Base-by-base conservation (phyloP, 768 basidiomycete genomes). In the Suillus americanus region DNA sequence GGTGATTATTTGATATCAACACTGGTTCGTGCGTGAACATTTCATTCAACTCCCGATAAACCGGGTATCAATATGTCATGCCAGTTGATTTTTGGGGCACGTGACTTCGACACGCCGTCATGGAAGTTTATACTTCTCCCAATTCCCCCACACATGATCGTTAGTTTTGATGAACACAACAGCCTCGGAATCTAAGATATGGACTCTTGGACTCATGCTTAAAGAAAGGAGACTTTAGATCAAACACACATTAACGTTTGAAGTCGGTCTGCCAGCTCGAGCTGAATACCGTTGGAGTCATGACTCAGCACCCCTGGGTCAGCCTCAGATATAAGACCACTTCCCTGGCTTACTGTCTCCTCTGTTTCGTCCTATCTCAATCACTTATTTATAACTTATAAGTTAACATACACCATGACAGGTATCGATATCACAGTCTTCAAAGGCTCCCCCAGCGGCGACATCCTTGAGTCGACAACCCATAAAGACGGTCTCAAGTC, bases 361-460 rank as follows among this genome's bases (percentile, higher is more conserved):
- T 20, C 10, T 12, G 10, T 53, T 20, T 53, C 30, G 20, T 53
- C 51, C 9, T 12, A 30, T 18, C 16, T 53, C 8, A 53, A 30
- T 18, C 8, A 23, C 8, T 28, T 33, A 18, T 16, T 51, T 23
- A 33, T 33, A 33, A 33, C 28, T 30, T 30, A 18, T 30, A 28
- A 30, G 18, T 53, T 53, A 18, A 30, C 18, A 51, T 51, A 28
- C 18, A 53, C 28, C 4, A 63, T 68, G 62, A 35, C 74, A 28
- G 38, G 69, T 35, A 30, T 77, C 5, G 59, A 75, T 35, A 71
- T 73, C 62, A 74, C 71, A 25, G 69, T 71, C 1, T 77, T 71
- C 74, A 78, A 78, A 40, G 76, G 77, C 12, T 66, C 71, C 23
- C 12, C 10, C n/a, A 60, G 55, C 0, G 71, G 72, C 20, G 62